These are phyloP conservation scores for Phytophthora constricta DNA, from an alignment of 352 stramenopile genomes.

Conservation along the genomic window DNA sequence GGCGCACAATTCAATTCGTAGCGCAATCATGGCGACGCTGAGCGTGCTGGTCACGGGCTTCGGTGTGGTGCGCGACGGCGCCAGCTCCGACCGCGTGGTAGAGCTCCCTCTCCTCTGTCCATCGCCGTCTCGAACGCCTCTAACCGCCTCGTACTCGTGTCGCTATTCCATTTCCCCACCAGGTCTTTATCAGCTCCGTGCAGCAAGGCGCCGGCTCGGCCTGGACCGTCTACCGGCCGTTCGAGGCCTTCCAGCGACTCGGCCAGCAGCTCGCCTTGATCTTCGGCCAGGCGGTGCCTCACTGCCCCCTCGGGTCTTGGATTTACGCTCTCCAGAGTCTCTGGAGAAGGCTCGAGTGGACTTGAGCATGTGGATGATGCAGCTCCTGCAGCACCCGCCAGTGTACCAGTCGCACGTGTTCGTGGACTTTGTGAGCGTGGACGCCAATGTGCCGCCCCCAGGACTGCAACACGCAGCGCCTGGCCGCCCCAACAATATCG, in stretches of 20 bases:
- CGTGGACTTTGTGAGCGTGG: slow-evolving; percentile 79
- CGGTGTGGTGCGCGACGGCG: slow-evolving; percentile 61
- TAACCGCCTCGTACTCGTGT: too few species aligned
- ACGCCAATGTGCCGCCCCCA: slow-evolving; percentile 74
- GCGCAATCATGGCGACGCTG: slow-evolving; percentile 58
- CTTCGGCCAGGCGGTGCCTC: slow-evolving; percentile 66
- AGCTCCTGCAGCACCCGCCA: slow-evolving; percentile 79
- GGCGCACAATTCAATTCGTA: slow-evolving; percentile 26
- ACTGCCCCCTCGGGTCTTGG: slow-evolving; percentile 64
- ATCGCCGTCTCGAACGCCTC: not conserved
- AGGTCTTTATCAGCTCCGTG: slow-evolving; percentile 82
- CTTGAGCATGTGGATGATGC: slow-evolving; percentile 83
- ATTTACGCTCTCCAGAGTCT: slow-evolving; percentile 69
- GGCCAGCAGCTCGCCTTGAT: slow-evolving; percentile 73
- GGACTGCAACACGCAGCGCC: slow-evolving; percentile 47
- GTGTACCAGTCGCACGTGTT: slow-evolving; percentile 87
- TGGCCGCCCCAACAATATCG: slow-evolving; percentile 61
- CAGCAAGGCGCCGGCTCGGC: slow-evolving; percentile 68
- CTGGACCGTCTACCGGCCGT: slow-evolving; percentile 82
- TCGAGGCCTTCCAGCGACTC: slow-evolving; percentile 80
- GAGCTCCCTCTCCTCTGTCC: slow-evolving; percentile 10
- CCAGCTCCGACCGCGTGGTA: slow-evolving; percentile 62
- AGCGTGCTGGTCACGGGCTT: slow-evolving; percentile 81
- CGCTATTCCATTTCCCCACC: not conserved
- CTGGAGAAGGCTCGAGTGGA: slow-evolving; percentile 78